Percentiles rank a stretch among this genome's conserved stretches.
Evolutionary conservation across 306 rosid genomes (phyloP).

Genomic region (Dalbergia cultrata): DNA sequence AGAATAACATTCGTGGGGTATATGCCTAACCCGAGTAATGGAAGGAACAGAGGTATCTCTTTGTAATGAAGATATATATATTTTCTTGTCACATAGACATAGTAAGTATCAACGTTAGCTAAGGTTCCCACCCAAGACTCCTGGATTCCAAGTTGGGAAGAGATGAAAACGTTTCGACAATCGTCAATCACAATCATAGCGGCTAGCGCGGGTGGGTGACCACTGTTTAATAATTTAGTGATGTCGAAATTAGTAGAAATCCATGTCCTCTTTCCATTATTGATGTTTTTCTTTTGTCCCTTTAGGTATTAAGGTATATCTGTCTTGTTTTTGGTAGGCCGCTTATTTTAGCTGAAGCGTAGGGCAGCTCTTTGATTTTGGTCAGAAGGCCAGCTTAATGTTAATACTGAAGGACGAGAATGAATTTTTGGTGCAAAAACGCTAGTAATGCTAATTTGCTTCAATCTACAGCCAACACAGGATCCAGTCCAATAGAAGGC

Average conservation of each 20-base stretch:
- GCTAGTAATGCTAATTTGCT: too few species aligned
- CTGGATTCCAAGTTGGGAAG: conserved; percentile 10
- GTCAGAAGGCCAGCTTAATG: too few species aligned
- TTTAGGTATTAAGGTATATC: too few species aligned
- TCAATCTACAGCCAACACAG: background rate
- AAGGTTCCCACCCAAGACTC: conserved; percentile 5
- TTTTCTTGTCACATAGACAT: background rate
- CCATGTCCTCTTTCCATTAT: background rate
- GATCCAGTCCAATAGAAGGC: background rate
- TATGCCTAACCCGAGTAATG: conserved; percentile 51
- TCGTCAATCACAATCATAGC: background rate
- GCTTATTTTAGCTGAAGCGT: too few species aligned
- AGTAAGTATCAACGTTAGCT: conserved; percentile 1
- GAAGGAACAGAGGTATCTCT: conserved; percentile 51
- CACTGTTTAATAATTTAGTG: background rate
- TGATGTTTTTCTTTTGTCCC: background rate
- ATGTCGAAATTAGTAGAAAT: background rate
- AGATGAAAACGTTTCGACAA: background rate
- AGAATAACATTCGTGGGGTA: conserved; percentile 35
- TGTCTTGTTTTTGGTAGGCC: too few species aligned
- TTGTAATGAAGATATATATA: conserved; percentile 35
- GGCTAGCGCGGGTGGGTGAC: background rate
- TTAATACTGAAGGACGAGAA: too few species aligned
- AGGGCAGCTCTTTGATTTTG: too few species aligned
- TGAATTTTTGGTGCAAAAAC: too few species aligned